Percentiles rank a stretch among this genome's conserved stretches.
These are phyloP conservation scores for Lepidopterella palustris DNA, from an alignment of 495 filamentous ascomycete genomes.

Conservation along the genomic window DNA sequence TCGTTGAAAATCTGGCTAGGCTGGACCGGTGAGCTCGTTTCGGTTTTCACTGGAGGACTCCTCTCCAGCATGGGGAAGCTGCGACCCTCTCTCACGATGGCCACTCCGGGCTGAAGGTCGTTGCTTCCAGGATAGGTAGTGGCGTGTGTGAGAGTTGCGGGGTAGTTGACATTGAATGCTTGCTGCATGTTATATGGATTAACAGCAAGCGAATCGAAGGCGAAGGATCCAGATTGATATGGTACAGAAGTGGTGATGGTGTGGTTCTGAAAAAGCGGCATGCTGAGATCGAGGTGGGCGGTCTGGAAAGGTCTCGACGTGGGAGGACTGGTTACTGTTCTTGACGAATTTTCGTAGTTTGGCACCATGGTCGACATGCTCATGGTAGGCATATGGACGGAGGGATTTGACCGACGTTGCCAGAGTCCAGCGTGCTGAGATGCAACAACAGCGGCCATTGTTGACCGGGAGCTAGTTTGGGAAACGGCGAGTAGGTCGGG, in stretches of 20 bases:
- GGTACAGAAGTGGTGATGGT: slow-evolving; percentile 24
- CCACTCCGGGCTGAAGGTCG: slow-evolving; percentile 12
- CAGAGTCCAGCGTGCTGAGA: slow-evolving; percentile 29
- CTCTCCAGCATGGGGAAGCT: slow-evolving; percentile 18
- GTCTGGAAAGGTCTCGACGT: slow-evolving; percentile 23
- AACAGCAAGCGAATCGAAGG: slow-evolving; percentile 26
- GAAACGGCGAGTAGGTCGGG: not conserved
- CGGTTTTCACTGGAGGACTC: slow-evolving; percentile 34
- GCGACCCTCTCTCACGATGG: slow-evolving; percentile 16
- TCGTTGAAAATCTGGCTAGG: slow-evolving; percentile 30
- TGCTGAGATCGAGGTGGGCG: slow-evolving; percentile 27
- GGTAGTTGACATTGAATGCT: slow-evolving; percentile 18
- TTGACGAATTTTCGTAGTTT: slow-evolving; percentile 22
- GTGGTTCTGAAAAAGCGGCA: slow-evolving; percentile 26
- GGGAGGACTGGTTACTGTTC: slow-evolving; percentile 15
- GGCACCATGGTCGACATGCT: slow-evolving; percentile 24
- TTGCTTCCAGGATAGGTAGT: slow-evolving; percentile 15
- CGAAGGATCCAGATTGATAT: slow-evolving; percentile 28
- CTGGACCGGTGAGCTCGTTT: slow-evolving; percentile 32
- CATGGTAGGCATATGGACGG: slow-evolving; percentile 25
- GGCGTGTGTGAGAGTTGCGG: slow-evolving; percentile 14
- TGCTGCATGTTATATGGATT: slow-evolving; percentile 30
- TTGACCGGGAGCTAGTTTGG: slow-evolving; percentile 9
- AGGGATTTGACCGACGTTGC: slow-evolving; percentile 28
- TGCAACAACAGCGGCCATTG: slow-evolving; percentile 30